Conservation (phyloP, 2,329 filamentous ascomycete genomes). For the Ophiostoma fasciatum region DNA sequence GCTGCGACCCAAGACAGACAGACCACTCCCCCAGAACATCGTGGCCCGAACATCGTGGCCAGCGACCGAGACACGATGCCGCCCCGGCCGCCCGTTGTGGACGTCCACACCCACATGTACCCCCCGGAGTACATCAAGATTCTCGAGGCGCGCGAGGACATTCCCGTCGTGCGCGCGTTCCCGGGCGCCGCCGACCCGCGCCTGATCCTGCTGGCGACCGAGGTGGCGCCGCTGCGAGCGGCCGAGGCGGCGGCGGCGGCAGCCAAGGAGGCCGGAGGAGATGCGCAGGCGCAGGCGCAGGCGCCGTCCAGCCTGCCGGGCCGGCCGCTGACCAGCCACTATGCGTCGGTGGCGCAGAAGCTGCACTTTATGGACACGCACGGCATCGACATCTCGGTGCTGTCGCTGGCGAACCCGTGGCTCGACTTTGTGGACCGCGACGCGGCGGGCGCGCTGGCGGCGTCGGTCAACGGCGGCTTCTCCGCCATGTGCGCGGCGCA, state of each 20-base stretch:
- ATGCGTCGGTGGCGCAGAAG: constrained; percentile 67
- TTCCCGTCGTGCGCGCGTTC: constrained; percentile 59
- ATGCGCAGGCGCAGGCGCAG: constrained; percentile 28
- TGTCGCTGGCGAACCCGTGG: constrained; percentile 89
- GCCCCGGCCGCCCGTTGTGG: constrained; percentile 29
- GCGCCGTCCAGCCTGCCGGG: constrained; percentile 44
- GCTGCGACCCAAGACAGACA: no score
- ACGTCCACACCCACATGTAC: constrained; percentile 59
- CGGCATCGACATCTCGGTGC: constrained; percentile 65
- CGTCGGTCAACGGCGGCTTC: constrained; percentile 63
- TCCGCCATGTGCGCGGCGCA: constrained; percentile 52
- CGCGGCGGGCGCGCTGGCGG: constrained; percentile 49
- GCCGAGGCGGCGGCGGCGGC: constrained; percentile 23
- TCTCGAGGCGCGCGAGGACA: constrained; percentile 41
- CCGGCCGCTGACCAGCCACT: constrained; percentile 69
- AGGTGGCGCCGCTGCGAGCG: constrained; percentile 27
- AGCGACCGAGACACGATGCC: no score
- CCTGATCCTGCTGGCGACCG: constrained; percentile 47
- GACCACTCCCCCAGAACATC: no score
- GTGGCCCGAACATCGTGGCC: no score
- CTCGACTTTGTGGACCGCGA: constrained; percentile 60
- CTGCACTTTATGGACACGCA: constrained; percentile 80
- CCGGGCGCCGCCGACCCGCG: constrained; percentile 36
- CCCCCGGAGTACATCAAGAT: constrained; percentile 47
- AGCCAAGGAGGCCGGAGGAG: not conserved